Evolutionary conservation across 768 basidiomycete species (phyloP).

Genomic region (Tulasnella sp.): DNA sequence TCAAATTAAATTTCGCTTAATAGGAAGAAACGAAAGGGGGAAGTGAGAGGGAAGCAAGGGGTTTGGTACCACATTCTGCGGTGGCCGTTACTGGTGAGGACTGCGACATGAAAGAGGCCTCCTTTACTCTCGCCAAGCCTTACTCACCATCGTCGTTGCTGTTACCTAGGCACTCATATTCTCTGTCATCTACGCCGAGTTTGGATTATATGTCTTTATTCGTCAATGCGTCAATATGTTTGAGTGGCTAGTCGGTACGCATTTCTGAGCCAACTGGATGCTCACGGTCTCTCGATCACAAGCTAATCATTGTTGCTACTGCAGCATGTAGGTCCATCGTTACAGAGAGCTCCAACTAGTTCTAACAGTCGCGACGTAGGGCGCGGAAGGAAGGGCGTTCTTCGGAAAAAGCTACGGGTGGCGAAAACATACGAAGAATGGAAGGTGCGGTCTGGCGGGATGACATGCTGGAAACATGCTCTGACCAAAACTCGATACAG

Average conservation of each 20-base stretch:
- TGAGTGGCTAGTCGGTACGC: constrained; percentile 55
- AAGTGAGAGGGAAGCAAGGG: constrained; percentile 41
- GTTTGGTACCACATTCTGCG: constrained; percentile 69
- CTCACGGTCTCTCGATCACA: not conserved
- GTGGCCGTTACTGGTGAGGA: constrained; percentile 75
- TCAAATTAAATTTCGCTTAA: constrained; percentile 4
- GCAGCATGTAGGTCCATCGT: constrained; percentile 50
- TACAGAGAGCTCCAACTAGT: not conserved
- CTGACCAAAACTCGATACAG: constrained; percentile 12
- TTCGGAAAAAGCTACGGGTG: constrained; percentile 66
- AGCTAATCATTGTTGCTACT: not conserved
- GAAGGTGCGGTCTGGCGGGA: constrained; percentile 38
- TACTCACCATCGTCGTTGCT: not conserved
- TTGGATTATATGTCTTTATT: constrained; percentile 77
- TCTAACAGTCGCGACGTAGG: constrained; percentile 38
- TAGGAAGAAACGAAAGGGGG: constrained; percentile 34
- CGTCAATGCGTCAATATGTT: constrained; percentile 90
- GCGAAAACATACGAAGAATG: constrained; percentile 82
- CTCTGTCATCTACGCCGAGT: constrained; percentile 72
- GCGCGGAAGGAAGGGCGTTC: constrained; percentile 72
- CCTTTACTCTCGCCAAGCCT: not conserved
- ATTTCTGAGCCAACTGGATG: not conserved
- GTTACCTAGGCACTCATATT: constrained; percentile 67
- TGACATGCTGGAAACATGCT: not conserved
- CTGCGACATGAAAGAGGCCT: not conserved